A percentile compares a stretch with the other conserved stretches of the same genome.
Evolutionary conservation across 805 yeast genomes (phyloP).

Genomic region (Saccharomycopsis sp.): DNA sequence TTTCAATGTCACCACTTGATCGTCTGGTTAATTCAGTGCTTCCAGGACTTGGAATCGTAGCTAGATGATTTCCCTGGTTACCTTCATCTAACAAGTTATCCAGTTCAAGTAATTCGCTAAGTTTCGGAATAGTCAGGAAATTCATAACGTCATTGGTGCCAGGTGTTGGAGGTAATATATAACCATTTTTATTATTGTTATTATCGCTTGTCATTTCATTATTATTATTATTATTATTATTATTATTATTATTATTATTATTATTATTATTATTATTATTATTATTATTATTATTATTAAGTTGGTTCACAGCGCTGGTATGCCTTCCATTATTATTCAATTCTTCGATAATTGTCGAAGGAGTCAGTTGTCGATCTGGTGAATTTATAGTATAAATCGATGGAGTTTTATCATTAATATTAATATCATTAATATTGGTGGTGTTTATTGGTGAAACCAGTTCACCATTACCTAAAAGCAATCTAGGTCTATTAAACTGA

Average conservation of each 20-base stretch:
- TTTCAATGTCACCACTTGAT: conserved; percentile 3
- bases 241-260: not conserved
- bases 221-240: not conserved
- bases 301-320: not conserved
- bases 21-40: no score
- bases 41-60: no score
- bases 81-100: not conserved
- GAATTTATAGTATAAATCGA: no score
- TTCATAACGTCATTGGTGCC: not conserved
- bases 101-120: not conserved
- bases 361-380: no score
- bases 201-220: not conserved
- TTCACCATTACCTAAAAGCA: no score
- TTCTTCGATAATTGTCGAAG: no score
- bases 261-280: not conserved
- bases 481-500: no score
- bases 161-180: no score
- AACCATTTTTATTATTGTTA: not conserved
- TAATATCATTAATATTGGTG: no score
- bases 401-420: no score
- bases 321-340: not conserved
- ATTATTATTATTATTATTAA: not conserved
- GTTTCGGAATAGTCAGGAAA: not conserved
- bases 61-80: not conserved
- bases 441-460: no score